These are phyloP conservation scores for Penicillium samsonianum DNA, from an alignment of 495 filamentous ascomycete species.

Conservation along the genomic window DNA sequence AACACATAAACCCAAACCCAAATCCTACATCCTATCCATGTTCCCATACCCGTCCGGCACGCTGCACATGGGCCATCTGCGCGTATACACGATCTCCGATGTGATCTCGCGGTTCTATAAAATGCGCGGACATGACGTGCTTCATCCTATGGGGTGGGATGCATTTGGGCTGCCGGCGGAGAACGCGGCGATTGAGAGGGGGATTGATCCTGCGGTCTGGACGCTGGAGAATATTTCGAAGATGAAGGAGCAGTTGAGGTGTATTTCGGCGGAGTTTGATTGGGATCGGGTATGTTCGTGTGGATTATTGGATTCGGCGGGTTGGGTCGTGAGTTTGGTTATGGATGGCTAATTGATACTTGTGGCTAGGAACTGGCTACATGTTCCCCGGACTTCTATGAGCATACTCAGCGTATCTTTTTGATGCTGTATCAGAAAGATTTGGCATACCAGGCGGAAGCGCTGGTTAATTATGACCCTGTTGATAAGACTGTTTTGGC, in stretches of 20 bases:
- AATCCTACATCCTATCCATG: slow-evolving; percentile 84
- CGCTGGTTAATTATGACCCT: slow-evolving; percentile 87
- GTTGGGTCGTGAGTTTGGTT: neutral
- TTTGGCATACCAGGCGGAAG: slow-evolving; percentile 75
- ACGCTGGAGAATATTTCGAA: slow-evolving; percentile 73
- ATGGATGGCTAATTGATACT: slow-evolving; percentile 9
- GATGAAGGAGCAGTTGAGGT: slow-evolving; percentile 79
- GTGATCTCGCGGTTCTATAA: slow-evolving; percentile 75
- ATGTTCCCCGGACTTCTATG: slow-evolving; percentile 80
- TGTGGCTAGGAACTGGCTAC: slow-evolving; percentile 72
- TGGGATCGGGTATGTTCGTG: slow-evolving; percentile 70
- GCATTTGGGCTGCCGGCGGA: slow-evolving; percentile 89
- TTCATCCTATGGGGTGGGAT: slow-evolving; percentile 93
- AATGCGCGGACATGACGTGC: slow-evolving; percentile 73
- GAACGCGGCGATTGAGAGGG: slow-evolving; percentile 89
- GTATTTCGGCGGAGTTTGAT: slow-evolving; percentile 78
- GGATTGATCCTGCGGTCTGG: slow-evolving; percentile 76
- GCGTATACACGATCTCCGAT: slow-evolving; percentile 90
- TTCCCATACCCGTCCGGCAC: slow-evolving; percentile 90
- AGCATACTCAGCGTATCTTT: slow-evolving; percentile 86
- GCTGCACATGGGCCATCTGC: slow-evolving; percentile 85
- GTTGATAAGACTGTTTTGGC: slow-evolving; percentile 87
- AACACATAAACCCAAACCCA: slow-evolving; percentile 46
- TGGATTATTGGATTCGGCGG: neutral
- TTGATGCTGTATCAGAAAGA: slow-evolving; percentile 68